Conservation (phyloP, 441 rosid species). For the Pelargonium fulgidum region DNA sequence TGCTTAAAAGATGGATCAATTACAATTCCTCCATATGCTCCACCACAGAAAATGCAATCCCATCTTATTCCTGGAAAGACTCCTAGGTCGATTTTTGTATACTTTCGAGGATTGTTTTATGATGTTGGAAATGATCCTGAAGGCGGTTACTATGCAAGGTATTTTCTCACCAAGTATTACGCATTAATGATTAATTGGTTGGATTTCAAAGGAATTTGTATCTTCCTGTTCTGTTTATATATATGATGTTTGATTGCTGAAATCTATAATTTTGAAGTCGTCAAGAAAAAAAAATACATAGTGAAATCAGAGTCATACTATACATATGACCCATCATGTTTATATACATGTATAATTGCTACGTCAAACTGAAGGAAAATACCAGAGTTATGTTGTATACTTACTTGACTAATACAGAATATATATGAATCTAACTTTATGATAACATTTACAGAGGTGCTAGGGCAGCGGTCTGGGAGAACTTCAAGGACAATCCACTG, state of each 20-base stretch:
- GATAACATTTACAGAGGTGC: constrained; percentile 43
- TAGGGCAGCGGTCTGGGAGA: constrained; percentile 76
- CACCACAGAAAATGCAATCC: constrained; percentile 76
- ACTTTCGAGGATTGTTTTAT: constrained; percentile 72
- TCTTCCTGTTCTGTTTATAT: background rate
- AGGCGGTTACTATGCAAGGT: constrained; percentile 79
- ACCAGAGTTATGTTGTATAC: background rate
- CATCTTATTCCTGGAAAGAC: constrained; percentile 63
- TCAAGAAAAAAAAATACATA: background rate
- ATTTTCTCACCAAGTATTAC: constrained; percentile 15
- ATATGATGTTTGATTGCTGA: background rate
- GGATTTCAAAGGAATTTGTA: background rate
- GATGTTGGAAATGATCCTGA: constrained; percentile 78
- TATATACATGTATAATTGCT: background rate
- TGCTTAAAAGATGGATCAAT: constrained; percentile 72
- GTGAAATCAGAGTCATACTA: background rate
- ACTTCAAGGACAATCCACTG: constrained; percentile 68
- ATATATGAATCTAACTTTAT: background rate
- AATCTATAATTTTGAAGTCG: background rate
- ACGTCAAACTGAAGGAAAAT: background rate
- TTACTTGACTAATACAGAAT: constrained; percentile 6
- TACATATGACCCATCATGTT: too few species aligned
- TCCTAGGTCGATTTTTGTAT: constrained; percentile 69
- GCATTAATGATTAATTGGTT: background rate
- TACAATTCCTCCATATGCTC: constrained; percentile 76